Conservation (phyloP, 371 early-diverging fungal species). For the Mortierella sp. region DNA sequence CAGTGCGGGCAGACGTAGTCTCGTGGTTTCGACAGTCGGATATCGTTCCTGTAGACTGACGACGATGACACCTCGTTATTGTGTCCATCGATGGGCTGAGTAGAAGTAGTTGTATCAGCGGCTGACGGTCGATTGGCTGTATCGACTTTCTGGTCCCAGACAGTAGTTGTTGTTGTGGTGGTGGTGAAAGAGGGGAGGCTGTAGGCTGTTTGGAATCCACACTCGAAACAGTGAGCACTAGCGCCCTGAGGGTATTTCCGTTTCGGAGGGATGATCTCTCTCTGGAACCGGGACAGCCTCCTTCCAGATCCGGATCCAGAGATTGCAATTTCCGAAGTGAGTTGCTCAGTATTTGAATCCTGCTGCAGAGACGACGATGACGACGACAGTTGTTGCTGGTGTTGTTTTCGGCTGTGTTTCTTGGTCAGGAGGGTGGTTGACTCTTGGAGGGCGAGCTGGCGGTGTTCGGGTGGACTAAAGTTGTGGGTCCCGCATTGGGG, state of each 20-base stretch:
- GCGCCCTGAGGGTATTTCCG: constrained; percentile 37
- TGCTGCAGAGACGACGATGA: background rate
- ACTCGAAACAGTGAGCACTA: constrained; percentile 32
- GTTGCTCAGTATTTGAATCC: too few species aligned
- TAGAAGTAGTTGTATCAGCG: background rate
- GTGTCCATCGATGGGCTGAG: background rate
- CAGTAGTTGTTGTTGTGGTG: background rate
- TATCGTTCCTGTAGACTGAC: constrained; percentile 12
- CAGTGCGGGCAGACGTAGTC: constrained; percentile 46
- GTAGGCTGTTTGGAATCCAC: constrained; percentile 35
- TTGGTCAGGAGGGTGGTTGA: background rate
- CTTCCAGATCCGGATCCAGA: background rate
- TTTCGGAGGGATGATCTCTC: background rate
- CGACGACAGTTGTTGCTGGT: background rate
- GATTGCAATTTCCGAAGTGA: too few species aligned
- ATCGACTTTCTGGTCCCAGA: background rate
- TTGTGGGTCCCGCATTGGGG: constrained; percentile 54
- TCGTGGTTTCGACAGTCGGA: constrained; percentile 39
- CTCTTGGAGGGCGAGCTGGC: background rate
- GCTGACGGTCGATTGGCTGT: background rate
- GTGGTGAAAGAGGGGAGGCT: background rate
- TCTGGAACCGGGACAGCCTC: background rate
- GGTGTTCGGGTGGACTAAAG: constrained; percentile 35
- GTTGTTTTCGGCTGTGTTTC: background rate
- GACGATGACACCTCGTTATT: background rate